Base-by-base conservation (phyloP, 129 eudicot species). In the Sambucus nigra region DNA sequence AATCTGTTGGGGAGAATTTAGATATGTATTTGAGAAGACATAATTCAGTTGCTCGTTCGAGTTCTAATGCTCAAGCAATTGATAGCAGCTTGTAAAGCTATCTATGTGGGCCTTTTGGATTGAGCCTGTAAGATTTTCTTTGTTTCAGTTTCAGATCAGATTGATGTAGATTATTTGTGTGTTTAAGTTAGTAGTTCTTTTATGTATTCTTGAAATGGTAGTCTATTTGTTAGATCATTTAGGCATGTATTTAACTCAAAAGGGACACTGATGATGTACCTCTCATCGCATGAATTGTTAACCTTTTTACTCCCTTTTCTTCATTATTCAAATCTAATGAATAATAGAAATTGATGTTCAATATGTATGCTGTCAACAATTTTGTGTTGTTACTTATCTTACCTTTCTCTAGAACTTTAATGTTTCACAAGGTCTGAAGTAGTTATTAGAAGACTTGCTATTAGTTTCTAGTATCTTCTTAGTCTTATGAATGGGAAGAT, bases 1-100 rank as follows among this genome's bases (percentile, higher is more conserved):
- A 42, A 5, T 78, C 93, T 0, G 51, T 59, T 41, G 79, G 75
- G 23, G 75, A 58, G 60, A 42, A 29, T 72, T 66, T 66, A 1
- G 61, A 47, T 56, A 16, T 21, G 14, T 25, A 28, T 62, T 61
- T 60, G 8, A 51, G 80, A 64, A 27, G 52, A 38, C 65, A 24
- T 46, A 49, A 47, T 28, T 6, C 31, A 22, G 63, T 67, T 62
- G 60, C 49, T 26, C 19, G 64, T 59, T 68, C 87, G 48, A 60
- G 57, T 25, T 65, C 56, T 14, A 31, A 25, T 51, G 62, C 32
- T 15, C 70, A 50, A 66, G 38, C 57, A 22, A 51, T 40, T 24
- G 72, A 15, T 8, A 18, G 16, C 16, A n/a, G 22, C 33, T 31
- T 59, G 65, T 69, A n/a, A 63, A 63, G 46, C 19, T 51, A 59